phyloP scores from a whole-genome alignment of 805 yeast genomes.

The Kuraishia capsulata region DNA sequence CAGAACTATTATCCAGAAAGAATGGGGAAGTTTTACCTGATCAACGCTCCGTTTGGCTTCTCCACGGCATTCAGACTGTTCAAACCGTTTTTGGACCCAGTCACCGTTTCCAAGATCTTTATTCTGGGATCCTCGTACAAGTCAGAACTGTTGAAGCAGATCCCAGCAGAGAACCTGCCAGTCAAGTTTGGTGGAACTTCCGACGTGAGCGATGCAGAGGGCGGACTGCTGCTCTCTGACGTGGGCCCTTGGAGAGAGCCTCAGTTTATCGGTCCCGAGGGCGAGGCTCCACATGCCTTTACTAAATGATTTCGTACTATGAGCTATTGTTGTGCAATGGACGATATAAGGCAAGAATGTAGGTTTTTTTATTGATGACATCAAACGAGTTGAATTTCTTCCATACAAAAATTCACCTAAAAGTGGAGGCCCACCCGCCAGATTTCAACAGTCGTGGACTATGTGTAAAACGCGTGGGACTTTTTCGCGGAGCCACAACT shows the following conservation, averaged over 20 bases:
- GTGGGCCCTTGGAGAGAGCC: slow-evolving; percentile 97
- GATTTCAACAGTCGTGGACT: no score
- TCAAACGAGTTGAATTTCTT: no score
- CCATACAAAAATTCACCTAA: no score
- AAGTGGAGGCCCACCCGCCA: no score
- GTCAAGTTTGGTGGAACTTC: slow-evolving; percentile 82
- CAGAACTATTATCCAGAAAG: slow-evolving; percentile 98
- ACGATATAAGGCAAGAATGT: no score
- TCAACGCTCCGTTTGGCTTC: slow-evolving; percentile 97
- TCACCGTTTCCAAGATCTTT: slow-evolving; percentile 90
- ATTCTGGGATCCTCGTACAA: slow-evolving; percentile 75
- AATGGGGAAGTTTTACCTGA: slow-evolving; percentile 95
- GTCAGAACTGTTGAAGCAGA: slow-evolving; percentile 80
- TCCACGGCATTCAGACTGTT: slow-evolving; percentile 86
- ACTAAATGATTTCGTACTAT: no score
- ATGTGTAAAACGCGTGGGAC: no score
- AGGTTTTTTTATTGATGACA: no score
- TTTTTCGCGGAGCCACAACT: no score
- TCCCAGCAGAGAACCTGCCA: slow-evolving; percentile 91
- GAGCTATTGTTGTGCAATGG: neutral
- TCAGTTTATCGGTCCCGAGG: slow-evolving; percentile 87
- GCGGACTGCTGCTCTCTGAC: slow-evolving; percentile 82
- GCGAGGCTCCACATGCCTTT: slow-evolving; percentile 72
- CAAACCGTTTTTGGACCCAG: slow-evolving; percentile 95
- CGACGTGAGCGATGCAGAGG: slow-evolving; percentile 52